Conservation (phyloP, 139 green algal species). For the Ettlia oleoabundans region DNA sequence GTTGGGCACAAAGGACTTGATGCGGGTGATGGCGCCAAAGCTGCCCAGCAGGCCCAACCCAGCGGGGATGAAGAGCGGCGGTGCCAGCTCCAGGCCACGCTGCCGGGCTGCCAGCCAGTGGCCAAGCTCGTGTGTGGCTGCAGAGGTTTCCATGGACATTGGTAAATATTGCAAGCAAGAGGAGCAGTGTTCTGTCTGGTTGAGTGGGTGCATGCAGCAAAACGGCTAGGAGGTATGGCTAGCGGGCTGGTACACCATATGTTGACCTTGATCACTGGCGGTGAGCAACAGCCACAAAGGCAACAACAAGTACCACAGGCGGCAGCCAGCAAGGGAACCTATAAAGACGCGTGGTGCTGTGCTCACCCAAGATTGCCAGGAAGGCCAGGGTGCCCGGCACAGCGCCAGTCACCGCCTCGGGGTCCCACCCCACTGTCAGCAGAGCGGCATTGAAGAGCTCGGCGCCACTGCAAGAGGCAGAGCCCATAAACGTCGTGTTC, state of each 20-base stretch:
- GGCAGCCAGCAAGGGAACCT: no score
- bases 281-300: background rate
- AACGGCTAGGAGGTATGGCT: no score
- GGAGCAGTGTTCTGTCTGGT: no score
- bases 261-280: no score
- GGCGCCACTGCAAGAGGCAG: conserved; percentile 16
- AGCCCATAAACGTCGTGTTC: background rate
- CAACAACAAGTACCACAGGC: background rate
- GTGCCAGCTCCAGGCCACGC: conserved; percentile 68
- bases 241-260: no score
- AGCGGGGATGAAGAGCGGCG: conserved; percentile 82
- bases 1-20: conserved; percentile 58
- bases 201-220: no score
- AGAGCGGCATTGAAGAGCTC: conserved; percentile 62
- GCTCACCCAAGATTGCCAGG: conserved; percentile 51
- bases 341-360: background rate
- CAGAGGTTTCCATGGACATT: no score
- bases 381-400: conserved; percentile 56
- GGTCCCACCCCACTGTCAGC: conserved; percentile 36
- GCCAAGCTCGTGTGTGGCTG: conserved; percentile 69
- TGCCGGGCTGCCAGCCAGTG: conserved; percentile 65
- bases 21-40: conserved; percentile 86
- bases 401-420: conserved; percentile 44
- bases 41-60: conserved; percentile 75
- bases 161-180: no score